These are phyloP conservation scores for Aotearoamyces nothofagi DNA, from an alignment of 2,329 filamentous ascomycete species.

Conservation along the genomic window DNA sequence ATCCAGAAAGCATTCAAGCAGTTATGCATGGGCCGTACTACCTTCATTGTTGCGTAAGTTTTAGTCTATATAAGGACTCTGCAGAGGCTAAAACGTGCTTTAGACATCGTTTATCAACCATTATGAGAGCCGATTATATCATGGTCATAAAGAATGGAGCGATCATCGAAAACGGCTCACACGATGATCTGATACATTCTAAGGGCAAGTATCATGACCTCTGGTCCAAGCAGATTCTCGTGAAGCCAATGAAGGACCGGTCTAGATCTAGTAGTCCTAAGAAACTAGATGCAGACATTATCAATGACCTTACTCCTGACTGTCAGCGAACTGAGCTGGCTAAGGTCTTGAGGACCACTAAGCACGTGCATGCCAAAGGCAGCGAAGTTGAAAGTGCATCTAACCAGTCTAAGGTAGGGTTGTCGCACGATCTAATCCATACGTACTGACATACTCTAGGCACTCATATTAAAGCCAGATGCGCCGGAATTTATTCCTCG, in stretches of 20 bases:
- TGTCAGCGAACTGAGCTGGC: conserved; percentile 4
- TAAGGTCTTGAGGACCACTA: not conserved
- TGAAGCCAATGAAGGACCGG: conserved; percentile 11
- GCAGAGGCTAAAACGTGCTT: conserved; percentile 11
- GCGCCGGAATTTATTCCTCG: conserved; percentile 24
- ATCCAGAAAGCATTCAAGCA: conserved; percentile 30
- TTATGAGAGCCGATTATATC: conserved; percentile 36
- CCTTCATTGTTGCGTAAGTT: conserved; percentile 22
- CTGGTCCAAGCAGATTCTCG: conserved; percentile 31
- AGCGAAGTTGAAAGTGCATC: not conserved
- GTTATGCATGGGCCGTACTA: conserved; percentile 32
- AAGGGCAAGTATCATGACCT: conserved; percentile 34
- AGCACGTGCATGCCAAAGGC: conserved; percentile 5
- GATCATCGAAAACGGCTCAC: conserved; percentile 35
- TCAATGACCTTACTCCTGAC: conserved; percentile 15
- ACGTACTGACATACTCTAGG: conserved; percentile 8
- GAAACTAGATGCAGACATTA: conserved; percentile 12
- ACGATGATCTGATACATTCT: conserved; percentile 28
- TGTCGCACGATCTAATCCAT: too few species aligned
- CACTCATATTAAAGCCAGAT: conserved; percentile 21
- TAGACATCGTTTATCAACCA: conserved; percentile 34
- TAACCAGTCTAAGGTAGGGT: not conserved
- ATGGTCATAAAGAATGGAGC: conserved; percentile 34
- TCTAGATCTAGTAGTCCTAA: conserved; percentile 12
- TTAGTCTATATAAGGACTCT: conserved; percentile 4